Conservation (phyloP, 2,329 filamentous ascomycete species). For the Rhinocladiella similis region DNA sequence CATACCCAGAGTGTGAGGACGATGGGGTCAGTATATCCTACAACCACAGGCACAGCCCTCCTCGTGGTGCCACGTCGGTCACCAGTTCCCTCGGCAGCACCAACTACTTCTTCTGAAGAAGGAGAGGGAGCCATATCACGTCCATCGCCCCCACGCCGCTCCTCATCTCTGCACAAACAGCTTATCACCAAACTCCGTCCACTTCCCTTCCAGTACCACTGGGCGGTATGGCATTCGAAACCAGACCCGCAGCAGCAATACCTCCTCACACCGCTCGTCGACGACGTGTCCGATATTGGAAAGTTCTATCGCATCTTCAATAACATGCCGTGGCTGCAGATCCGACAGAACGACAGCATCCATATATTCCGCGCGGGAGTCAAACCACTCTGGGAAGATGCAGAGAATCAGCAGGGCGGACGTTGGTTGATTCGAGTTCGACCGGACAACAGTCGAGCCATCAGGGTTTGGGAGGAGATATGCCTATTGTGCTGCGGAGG, state of each 20-base stretch:
- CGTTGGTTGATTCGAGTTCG: slow-evolving; percentile 91
- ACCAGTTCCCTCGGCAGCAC: too few relatives aligned
- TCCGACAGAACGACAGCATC: slow-evolving; percentile 74
- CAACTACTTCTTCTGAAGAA: too few relatives aligned
- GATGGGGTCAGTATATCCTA: too few relatives aligned
- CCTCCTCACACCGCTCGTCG: slow-evolving; percentile 40
- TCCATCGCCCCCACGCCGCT: slow-evolving; percentile 26
- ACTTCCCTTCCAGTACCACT: slow-evolving; percentile 48
- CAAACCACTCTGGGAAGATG: slow-evolving; percentile 79
- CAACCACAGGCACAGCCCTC: too few relatives aligned
- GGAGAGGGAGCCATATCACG: background rate
- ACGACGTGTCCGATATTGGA: slow-evolving; percentile 43
- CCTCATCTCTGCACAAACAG: slow-evolving; percentile 41
- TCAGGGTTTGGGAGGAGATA: slow-evolving; percentile 30
- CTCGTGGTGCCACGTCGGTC: background rate
- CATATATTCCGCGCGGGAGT: slow-evolving; percentile 80
- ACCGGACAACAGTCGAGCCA: slow-evolving; percentile 54
- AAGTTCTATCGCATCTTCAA: slow-evolving; percentile 78
- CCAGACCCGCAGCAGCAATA: slow-evolving; percentile 28
- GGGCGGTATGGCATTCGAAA: slow-evolving; percentile 51
- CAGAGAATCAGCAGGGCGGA: slow-evolving; percentile 80
- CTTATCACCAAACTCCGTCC: slow-evolving; percentile 48
- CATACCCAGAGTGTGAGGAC: too few relatives aligned
- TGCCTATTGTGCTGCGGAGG: slow-evolving; percentile 30
- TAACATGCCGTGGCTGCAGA: slow-evolving; percentile 73